These are phyloP conservation scores for Rhizopogon sp. DNA, from an alignment of 768 basidiomycete species.

Conservation along the genomic window DNA sequence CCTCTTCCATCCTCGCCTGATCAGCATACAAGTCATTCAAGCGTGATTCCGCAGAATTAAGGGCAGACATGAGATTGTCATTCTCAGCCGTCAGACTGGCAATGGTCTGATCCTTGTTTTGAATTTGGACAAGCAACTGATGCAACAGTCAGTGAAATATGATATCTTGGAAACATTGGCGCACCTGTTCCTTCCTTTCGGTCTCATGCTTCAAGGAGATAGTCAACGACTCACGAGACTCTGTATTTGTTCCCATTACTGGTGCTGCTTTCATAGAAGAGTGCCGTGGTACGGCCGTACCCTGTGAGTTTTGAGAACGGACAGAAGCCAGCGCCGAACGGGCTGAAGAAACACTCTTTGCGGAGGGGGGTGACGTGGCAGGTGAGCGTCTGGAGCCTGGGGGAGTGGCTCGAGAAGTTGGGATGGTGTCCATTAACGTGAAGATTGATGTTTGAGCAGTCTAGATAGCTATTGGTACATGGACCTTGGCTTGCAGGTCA, in stretches of 20 bases:
- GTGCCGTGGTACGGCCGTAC: slow-evolving; percentile 44
- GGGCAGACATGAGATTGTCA: slow-evolving; percentile 54
- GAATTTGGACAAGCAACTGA: slow-evolving; percentile 74
- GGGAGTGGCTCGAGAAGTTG: slow-evolving; percentile 39
- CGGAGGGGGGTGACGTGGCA: slow-evolving; percentile 36
- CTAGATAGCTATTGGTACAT: background rate
- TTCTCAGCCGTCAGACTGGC: slow-evolving; percentile 58
- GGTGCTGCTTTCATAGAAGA: slow-evolving; percentile 44
- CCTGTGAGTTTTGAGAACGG: slow-evolving; percentile 43
- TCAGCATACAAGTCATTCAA: slow-evolving; percentile 78
- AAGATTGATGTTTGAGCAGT: background rate
- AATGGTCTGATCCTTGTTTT: slow-evolving; percentile 75
- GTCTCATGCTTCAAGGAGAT: slow-evolving; percentile 71
- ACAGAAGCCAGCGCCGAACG: slow-evolving; percentile 57
- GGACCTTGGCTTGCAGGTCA: slow-evolving; percentile 5
- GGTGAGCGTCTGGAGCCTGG: slow-evolving; percentile 40
- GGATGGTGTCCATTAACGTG: slow-evolving; percentile 36
- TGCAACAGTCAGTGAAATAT: slow-evolving; percentile 8
- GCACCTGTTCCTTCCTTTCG: slow-evolving; percentile 76
- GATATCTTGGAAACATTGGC: slow-evolving; percentile 13
- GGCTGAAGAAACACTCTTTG: slow-evolving; percentile 49
- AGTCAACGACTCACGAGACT: slow-evolving; percentile 51
- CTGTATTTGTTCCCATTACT: slow-evolving; percentile 32
- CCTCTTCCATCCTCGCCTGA: slow-evolving; percentile 75
- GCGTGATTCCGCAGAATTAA: slow-evolving; percentile 66